Percentiles rank a stretch among this genome's conserved stretches.
Evolutionary conservation across 1,139 yeast genomes (phyloP).

Genomic region (Yamadazyma atmosphaerica): DNA sequence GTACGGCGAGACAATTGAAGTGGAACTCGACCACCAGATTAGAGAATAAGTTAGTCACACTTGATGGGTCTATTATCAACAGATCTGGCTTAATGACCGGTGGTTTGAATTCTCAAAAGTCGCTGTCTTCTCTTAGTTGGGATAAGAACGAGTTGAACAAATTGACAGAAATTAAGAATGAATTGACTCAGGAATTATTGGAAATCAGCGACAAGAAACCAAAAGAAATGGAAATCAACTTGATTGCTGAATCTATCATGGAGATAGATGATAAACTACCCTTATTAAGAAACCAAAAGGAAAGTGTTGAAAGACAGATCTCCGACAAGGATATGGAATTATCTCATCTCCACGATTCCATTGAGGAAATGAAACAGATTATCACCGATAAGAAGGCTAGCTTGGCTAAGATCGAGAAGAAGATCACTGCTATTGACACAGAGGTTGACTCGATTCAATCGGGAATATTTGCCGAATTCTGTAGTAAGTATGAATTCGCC

Average conservation of each 20-base stretch:
- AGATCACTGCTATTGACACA: slow-evolving; percentile 22
- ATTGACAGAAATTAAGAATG: slow-evolving; percentile 61
- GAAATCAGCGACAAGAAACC: slow-evolving; percentile 51
- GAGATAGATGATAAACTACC: slow-evolving; percentile 57
- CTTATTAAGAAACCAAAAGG: slow-evolving; percentile 49
- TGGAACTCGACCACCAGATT: slow-evolving; percentile 52
- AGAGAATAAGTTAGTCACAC: slow-evolving; percentile 70
- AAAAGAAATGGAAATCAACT: slow-evolving; percentile 58
- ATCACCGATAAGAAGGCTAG: slow-evolving; percentile 22
- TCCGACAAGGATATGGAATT: slow-evolving; percentile 59
- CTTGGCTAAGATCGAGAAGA: slow-evolving; percentile 29
- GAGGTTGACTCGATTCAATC: slow-evolving; percentile 42
- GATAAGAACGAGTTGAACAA: slow-evolving; percentile 68
- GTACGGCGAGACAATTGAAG: slow-evolving; percentile 67
- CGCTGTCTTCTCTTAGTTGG: slow-evolving; percentile 52
- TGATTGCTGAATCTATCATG: slow-evolving; percentile 53
- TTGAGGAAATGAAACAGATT: slow-evolving; percentile 18
- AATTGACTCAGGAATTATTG: slow-evolving; percentile 52
- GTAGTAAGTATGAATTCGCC: slow-evolving; percentile 50
- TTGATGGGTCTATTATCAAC: slow-evolving; percentile 85
- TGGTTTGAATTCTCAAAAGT: slow-evolving; percentile 53
- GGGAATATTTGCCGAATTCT: slow-evolving; percentile 53
- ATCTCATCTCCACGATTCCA: slow-evolving; percentile 41
- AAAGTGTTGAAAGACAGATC: slow-evolving; percentile 51
- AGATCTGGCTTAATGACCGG: slow-evolving; percentile 93